Conservation (phyloP, 176 grass and related monocot species). For the Juncus inflexus region DNA sequence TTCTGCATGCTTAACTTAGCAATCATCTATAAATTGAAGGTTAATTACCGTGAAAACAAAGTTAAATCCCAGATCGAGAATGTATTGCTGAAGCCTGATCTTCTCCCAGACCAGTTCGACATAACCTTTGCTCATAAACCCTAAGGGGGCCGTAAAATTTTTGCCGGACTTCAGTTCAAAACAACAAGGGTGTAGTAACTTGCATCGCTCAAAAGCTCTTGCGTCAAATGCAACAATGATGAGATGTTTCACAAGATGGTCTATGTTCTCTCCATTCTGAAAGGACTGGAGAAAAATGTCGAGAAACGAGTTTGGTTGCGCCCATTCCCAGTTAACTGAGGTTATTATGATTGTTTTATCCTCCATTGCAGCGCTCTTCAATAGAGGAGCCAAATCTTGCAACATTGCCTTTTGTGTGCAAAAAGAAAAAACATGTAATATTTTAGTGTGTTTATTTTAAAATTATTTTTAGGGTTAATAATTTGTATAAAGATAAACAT, state of each 20-base stretch:
- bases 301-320: slow-evolving; percentile 42
- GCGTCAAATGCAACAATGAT: slow-evolving; percentile 57
- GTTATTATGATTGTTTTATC: slow-evolving; percentile 72
- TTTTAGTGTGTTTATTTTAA: too few species aligned
- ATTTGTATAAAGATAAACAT: background rate
- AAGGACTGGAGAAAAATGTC: slow-evolving; percentile 76
- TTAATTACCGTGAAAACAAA: slow-evolving; percentile 69
- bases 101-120: slow-evolving; percentile 71
- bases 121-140: slow-evolving; percentile 65
- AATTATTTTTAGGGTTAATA: background rate
- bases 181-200: slow-evolving; percentile 48
- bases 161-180: slow-evolving; percentile 35
- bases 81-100: slow-evolving; percentile 51
- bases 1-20: too few species aligned
- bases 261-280: slow-evolving; percentile 45
- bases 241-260: slow-evolving; percentile 39
- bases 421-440: too few species aligned
- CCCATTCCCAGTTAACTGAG: slow-evolving; percentile 49
- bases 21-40: too few species aligned
- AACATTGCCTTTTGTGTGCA: slow-evolving; percentile 10
- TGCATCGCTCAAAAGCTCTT: slow-evolving; percentile 30
- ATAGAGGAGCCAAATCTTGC: slow-evolving; percentile 15
- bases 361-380: slow-evolving; percentile 28
- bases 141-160: slow-evolving; percentile 48
- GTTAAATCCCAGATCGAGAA: slow-evolving; percentile 75